Conservation (phyloP, 2,329 filamentous ascomycete species). For the Karstenula rhodostoma region DNA sequence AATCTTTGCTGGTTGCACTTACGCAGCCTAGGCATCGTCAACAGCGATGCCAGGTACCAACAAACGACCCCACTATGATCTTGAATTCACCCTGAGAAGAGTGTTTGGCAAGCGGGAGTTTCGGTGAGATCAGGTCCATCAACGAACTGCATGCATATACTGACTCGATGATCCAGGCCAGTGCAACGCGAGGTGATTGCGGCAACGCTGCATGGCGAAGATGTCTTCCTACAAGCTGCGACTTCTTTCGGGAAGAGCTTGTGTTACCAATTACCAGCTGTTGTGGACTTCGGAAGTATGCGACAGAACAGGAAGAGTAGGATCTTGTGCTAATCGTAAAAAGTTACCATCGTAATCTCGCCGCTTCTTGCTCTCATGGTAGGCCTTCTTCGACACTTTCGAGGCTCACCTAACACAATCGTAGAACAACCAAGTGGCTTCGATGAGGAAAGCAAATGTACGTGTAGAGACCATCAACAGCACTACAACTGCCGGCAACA, state of each 20-base stretch:
- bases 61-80: conserved; percentile 57
- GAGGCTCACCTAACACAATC: conserved; percentile 17
- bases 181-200: conserved; percentile 87
- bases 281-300: conserved; percentile 85
- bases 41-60: conserved; percentile 40
- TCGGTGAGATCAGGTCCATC: conserved; percentile 59
- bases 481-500: conserved; percentile 72
- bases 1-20: not conserved
- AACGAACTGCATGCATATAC: not conserved
- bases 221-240: conserved; percentile 93
- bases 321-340: conserved; percentile 24
- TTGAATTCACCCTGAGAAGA: conserved; percentile 76
- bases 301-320: conserved; percentile 27
- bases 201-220: conserved; percentile 80
- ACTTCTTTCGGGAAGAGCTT: conserved; percentile 92
- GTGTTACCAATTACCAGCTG: conserved; percentile 90
- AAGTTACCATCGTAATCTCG: conserved; percentile 89
- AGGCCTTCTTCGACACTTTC: conserved; percentile 29
- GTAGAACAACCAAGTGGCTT: conserved; percentile 89
- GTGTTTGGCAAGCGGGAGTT: conserved; percentile 80
- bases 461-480: conserved; percentile 88
- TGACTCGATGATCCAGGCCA: conserved; percentile 63
- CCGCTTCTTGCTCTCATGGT: conserved; percentile 91
- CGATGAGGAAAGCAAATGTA: conserved; percentile 76
- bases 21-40: not conserved